Percentiles rank a stretch among this genome's conserved stretches.
Evolutionary conservation across 108 stramenopile species (phyloP).

Genomic region (Fragilaria crotonensis): DNA sequence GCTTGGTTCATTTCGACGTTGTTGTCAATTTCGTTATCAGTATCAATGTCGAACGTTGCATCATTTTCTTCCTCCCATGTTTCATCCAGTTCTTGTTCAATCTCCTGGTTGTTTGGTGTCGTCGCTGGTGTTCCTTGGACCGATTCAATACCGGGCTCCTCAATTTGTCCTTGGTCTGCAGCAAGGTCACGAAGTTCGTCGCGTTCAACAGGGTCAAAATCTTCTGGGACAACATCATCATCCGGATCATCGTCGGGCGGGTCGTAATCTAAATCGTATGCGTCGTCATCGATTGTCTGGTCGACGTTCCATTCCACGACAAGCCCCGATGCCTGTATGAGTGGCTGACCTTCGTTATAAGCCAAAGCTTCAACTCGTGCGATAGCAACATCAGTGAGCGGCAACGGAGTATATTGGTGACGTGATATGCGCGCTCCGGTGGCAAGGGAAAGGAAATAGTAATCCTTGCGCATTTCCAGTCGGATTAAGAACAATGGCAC

Average conservation of each 20-base stretch:
- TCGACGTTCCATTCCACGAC: constrained; percentile 6
- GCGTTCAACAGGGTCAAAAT: too few relatives aligned
- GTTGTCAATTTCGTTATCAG: not conserved
- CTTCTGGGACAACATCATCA: not conserved
- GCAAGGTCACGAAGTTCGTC: too few relatives aligned
- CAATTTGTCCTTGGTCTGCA: too few relatives aligned
- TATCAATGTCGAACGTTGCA: not conserved
- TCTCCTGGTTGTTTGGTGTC: too few relatives aligned
- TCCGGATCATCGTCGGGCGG: too few relatives aligned
- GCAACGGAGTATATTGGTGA: not conserved
- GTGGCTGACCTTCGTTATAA: not conserved
- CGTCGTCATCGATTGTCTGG: too few relatives aligned
- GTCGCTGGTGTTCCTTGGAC: too few relatives aligned
- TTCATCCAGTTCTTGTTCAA: not conserved
- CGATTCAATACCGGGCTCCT: too few relatives aligned
- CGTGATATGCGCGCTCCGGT: not conserved
- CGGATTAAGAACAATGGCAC: not conserved
- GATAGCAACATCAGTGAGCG: not conserved
- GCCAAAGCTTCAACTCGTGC: not conserved
- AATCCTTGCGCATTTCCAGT: not conserved
- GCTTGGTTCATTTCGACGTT: too few relatives aligned
- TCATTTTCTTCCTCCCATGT: not conserved
- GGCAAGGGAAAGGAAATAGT: not conserved
- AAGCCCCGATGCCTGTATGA: not conserved
- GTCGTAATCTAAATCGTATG: too few relatives aligned